Base-by-base conservation (phyloP, 371 early-diverging fungal genomes). In the Mortierella sp. region DNA sequence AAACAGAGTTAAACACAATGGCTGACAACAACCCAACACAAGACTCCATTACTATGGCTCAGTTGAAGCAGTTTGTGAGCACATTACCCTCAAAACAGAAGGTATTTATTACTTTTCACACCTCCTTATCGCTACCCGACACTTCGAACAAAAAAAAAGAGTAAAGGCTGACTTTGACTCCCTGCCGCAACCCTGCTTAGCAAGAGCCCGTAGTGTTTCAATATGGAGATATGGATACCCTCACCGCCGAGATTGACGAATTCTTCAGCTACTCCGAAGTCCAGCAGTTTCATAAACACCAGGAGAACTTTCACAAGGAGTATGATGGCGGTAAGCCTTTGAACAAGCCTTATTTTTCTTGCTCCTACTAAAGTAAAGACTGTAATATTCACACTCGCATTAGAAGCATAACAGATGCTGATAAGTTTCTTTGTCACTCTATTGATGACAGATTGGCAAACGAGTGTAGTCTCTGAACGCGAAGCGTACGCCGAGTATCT, bases 221-320 rank as follows among this genome's bases (percentile, higher is more conserved):
- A 9, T 95, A 95, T 79, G 89, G 89, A n/a, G 95, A 95, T 80
- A 84, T 90, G 54, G 95, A 94, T 48, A 77, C 84, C 0, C 77
- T 94, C 42, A 79, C 90, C 52, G 91, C 88, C 11, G 96, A 96
- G 81, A 89, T 95, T 77, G 93, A 95, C 83, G 96, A 96, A 70
- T 95, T 96, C 72, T 95, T 92, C 80, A 90, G 90, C 70, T 94
- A 94, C 83, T 87, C 88, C 13, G 95, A 96, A 82, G 88, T 90
- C 4, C 79, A 88, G 11, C 84, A 89, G 63, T 89, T 92, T 34
- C 76, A 90, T 31, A 90, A 91, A 45, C 88, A 91, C 10, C 85
- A 89, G 55, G 80, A 81, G 48, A 74, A 83, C 31, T 91, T 90
- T 72, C 89, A 90, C 31, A 87, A 89, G 75, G 80, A 88, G n/a